Base-by-base conservation (phyloP, 2,329 filamentous ascomycete species). In the Pseudogymnoascus sp. region DNA sequence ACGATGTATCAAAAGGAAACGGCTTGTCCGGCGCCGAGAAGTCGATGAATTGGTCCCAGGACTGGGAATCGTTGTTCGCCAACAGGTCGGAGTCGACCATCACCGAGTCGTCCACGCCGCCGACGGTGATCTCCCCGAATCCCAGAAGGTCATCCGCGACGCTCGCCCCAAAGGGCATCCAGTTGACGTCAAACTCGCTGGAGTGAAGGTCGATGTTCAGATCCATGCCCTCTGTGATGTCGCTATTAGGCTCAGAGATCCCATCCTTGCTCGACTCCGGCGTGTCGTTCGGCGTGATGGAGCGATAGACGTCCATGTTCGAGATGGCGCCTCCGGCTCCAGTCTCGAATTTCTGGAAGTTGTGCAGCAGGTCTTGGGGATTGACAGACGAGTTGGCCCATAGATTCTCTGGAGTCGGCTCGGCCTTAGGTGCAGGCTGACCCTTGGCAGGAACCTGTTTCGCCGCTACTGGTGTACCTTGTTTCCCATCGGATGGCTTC, bases 191-290 rank as follows among this genome's bases (percentile, higher is more conserved):
- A 59, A 72, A 70, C 16, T 59, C 60, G 10, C 70, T 60, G 8
- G 42, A 40, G n/a, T 74, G 69, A 11, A 82, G 70, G 34, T 79
- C 81, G 60, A 86, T 80, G 46, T 86, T 84, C 12, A 85, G 75
- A 14, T 75, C 72, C 3, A 79, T 77, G 4, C 77, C 78, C 63
- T 87, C 85, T 2, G 83, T 80, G 16, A 87, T 81, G 67, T 88
- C 85, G 69, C 84, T 87, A 65, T 81, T 86, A 8, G 83, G 82
- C 68, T 87, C 84, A 42, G 84, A 86, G 7, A 77, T 73, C 3
- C 82, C 80, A 67, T 87, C 84, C 71, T 86, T 85, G 72, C 78
- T 83, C 1, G 84, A 87, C 67, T 87, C 85, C 0, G 85, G 85
- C 6, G 85, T 88, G 69, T 87, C 84, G 65, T 86, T 84, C 0